Conservation (phyloP, 2,329 filamentous ascomycete genomes). For the Furcasterigmium sp. region DNA sequence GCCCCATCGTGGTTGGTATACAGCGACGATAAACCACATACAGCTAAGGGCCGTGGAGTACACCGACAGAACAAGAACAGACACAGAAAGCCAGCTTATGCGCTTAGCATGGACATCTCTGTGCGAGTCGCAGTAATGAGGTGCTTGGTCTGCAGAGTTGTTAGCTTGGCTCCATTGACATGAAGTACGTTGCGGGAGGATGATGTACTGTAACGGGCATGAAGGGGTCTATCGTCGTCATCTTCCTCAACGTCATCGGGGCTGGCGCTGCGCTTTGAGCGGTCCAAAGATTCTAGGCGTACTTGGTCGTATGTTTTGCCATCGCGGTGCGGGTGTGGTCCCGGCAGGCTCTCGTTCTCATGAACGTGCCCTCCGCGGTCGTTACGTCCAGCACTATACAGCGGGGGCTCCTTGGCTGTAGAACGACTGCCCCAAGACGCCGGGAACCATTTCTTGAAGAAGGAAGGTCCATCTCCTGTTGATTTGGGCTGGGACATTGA, state of each 20-base stretch:
- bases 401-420: neutral
- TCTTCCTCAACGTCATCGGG: constrained; percentile 2
- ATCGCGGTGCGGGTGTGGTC: neutral
- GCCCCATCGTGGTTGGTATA: constrained; percentile 59
- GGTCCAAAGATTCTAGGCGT: constrained; percentile 1
- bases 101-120: constrained; percentile 23
- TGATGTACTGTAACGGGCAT: constrained; percentile 26
- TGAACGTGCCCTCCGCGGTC: too few relatives aligned
- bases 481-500: neutral
- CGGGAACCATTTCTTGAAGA: neutral
- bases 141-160: constrained; percentile 16
- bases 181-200: too few relatives aligned
- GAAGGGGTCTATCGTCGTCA: constrained; percentile 21
- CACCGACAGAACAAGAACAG: constrained; percentile 43
- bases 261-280: neutral
- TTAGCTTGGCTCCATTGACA: constrained; percentile 4
- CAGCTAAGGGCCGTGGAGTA: constrained; percentile 62
- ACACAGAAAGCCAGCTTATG: constrained; percentile 43
- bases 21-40: constrained; percentile 59
- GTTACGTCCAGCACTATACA: too few relatives aligned
- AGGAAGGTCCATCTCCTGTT: neutral
- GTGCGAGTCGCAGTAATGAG: constrained; percentile 25
- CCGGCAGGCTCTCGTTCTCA: too few relatives aligned
- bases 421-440: constrained; percentile 9
- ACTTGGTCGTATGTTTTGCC: neutral